Base-by-base conservation (phyloP, 2,329 filamentous ascomycete species). In the Aquanectria penicillioides region DNA sequence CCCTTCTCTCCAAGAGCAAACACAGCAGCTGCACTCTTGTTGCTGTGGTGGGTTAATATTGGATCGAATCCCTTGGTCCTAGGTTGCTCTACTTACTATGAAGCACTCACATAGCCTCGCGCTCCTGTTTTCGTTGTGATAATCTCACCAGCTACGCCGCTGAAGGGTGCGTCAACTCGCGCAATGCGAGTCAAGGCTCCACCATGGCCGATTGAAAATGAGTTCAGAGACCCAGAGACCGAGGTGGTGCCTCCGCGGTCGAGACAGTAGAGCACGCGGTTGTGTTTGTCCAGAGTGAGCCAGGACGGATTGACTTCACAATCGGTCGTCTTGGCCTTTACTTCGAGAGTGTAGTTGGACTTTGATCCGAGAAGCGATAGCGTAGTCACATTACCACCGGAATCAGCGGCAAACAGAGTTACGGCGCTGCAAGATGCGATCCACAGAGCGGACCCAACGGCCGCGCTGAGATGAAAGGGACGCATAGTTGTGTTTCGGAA, bases 321-420 rank as follows among this genome's bases (percentile, higher is more conserved):
- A 3, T 66, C 65, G 0, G 54, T n/a, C 2, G 59, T 52, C 38
- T 12, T 55, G 17, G 59, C 36, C 0, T 54, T 49, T 6, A 65
- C 50, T 1, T 58, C n/a, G 1, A 69, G 61, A 8, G 46, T 29
- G 6, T 44, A 31, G 8, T 53, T 59, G 2, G 44, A 13, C 3
- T 37, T n/a, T 1, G 56, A 33, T 1, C 57, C 48, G 3, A 54
- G 52, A 1, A 69, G 33, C 5, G 51, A 41, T 5, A 69, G 34
- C 5, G 67, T 69, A 8, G 63, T 66, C 4, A 69, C 34, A 10
- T 57, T 65, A 13, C 67, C 67, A 6, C 61, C 54, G 0, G 66
- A 63, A 18, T 69, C 67, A 2, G 67, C 67, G 6, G 62, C 65
- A 18, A 68, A 69, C 6, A 69, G 52, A 2, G 58, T 67, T 2